Percentiles rank a stretch among this genome's conserved stretches.
Evolutionary conservation across 352 stramenopile genomes (phyloP).

Genomic region (Phytophthora meadii): DNA sequence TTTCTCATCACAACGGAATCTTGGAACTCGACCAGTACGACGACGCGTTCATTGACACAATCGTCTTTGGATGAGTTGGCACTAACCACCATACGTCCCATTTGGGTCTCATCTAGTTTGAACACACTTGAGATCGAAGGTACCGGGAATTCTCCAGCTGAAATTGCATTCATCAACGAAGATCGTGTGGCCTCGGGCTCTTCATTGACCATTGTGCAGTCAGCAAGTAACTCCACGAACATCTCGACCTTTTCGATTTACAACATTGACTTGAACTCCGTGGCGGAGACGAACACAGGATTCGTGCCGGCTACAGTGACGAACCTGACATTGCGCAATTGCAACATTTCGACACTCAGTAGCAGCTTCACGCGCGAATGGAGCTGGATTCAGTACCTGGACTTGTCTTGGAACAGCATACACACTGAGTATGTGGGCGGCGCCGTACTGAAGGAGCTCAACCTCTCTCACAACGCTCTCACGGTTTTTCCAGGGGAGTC

Average conservation of each 20-base stretch:
- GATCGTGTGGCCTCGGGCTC: constrained; percentile 29
- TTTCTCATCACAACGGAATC: constrained; percentile 37
- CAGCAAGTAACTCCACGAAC: constrained; percentile 27
- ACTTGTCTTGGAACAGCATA: constrained; percentile 48
- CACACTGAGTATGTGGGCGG: constrained; percentile 35
- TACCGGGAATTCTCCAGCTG: constrained; percentile 9
- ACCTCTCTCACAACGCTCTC: constrained; percentile 52
- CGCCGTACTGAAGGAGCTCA: constrained; percentile 30
- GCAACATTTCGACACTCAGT: constrained; percentile 49
- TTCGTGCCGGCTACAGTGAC: constrained; percentile 47
- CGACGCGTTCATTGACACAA: constrained; percentile 28
- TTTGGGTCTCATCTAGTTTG: constrained; percentile 41
- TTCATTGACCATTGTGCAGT: constrained; percentile 33
- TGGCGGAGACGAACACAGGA: constrained; percentile 27
- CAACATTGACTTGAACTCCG: constrained; percentile 41
- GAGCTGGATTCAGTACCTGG: constrained; percentile 40
- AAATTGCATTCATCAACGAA: constrained; percentile 39
- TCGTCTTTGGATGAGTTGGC: constrained; percentile 30
- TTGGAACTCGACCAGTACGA: constrained; percentile 19
- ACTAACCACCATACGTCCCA: constrained; percentile 37
- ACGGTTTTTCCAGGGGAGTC: constrained; percentile 29
- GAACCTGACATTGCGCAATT: constrained; percentile 50
- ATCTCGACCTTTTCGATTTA: constrained; percentile 41
- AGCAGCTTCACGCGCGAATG: constrained; percentile 41
- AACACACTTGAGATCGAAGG: constrained; percentile 38